Percentiles rank a stretch among this genome's conserved stretches.
These are phyloP conservation scores for Lanmaoa pseudosensibilis DNA, from an alignment of 768 basidiomycete species.

Conservation along the genomic window DNA sequence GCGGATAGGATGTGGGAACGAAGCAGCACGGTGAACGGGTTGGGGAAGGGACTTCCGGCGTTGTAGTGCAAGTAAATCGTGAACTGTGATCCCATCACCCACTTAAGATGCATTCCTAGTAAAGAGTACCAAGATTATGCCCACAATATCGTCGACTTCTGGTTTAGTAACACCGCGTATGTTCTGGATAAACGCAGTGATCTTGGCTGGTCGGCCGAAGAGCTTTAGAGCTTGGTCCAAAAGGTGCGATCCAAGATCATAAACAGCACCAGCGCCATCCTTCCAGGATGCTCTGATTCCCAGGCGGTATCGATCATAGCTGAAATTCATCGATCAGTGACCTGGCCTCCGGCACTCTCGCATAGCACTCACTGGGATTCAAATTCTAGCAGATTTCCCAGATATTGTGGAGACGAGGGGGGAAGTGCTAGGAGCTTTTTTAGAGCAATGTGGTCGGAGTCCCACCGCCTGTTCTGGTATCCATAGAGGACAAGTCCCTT, in stretches of 20 bases:
- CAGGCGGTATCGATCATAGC: slow-evolving; percentile 74
- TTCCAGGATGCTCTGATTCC: slow-evolving; percentile 77
- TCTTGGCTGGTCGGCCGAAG: slow-evolving; percentile 68
- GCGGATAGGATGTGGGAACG: slow-evolving; percentile 71
- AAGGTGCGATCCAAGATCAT: slow-evolving; percentile 78
- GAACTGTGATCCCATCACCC: slow-evolving; percentile 37
- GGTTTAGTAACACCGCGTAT: slow-evolving; percentile 62
- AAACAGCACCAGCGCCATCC: slow-evolving; percentile 67
- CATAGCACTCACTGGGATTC: slow-evolving; percentile 62
- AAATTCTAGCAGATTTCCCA: slow-evolving; percentile 68
- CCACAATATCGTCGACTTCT: slow-evolving; percentile 65
- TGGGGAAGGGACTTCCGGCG: slow-evolving; percentile 38
- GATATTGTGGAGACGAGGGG: slow-evolving; percentile 46
- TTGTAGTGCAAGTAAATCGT: slow-evolving; percentile 54
- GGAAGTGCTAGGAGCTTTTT: slow-evolving; percentile 57
- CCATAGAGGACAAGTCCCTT: slow-evolving; percentile 67
- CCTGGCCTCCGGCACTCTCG: neutral
- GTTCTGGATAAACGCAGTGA: slow-evolving; percentile 74
- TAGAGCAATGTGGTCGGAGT: slow-evolving; percentile 73
- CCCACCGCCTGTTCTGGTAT: slow-evolving; percentile 77
- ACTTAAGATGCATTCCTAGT: neutral
- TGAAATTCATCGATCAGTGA: slow-evolving; percentile 24
- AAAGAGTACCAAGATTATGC: slow-evolving; percentile 16
- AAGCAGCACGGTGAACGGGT: slow-evolving; percentile 66
- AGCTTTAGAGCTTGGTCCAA: slow-evolving; percentile 75